These are phyloP conservation scores for Fragaria ananassa DNA, from an alignment of 306 rosid genomes.

Conservation along the genomic window DNA sequence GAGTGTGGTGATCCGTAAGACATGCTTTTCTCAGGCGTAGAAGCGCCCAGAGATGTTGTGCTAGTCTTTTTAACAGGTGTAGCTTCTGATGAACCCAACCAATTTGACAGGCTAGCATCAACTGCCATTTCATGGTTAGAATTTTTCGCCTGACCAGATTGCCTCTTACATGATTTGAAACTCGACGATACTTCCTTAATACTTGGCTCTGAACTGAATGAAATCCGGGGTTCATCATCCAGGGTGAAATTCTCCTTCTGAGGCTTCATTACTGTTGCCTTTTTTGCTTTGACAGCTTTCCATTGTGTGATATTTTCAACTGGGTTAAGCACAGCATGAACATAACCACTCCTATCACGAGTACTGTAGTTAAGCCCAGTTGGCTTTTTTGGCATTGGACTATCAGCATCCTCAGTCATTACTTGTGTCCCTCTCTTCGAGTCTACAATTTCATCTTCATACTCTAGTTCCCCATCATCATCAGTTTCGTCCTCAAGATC, in stretches of 20 bases:
- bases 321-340: conserved; percentile 77
- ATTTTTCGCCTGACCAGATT: conserved; percentile 38
- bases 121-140: conserved; percentile 54
- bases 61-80: conserved; percentile 43
- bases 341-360: conserved; percentile 71
- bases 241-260: conserved; percentile 53
- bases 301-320: conserved; percentile 79
- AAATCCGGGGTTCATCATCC: conserved; percentile 39
- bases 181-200: conserved; percentile 37
- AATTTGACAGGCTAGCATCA: conserved; percentile 87
- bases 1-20: conserved; percentile 67
- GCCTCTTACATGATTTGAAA: conserved; percentile 31
- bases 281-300: conserved; percentile 63
- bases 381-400: conserved; percentile 29
- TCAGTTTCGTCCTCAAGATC: conserved; percentile 28
- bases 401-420: conserved; percentile 44
- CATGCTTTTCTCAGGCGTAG: conserved; percentile 44
- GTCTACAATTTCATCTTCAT: conserved; percentile 36
- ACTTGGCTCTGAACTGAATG: conserved; percentile 35
- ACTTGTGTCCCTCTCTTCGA: conserved; percentile 27
- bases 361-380: conserved; percentile 38
- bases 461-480: conserved; percentile 38
- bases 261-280: conserved; percentile 37
- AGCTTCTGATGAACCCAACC: conserved; percentile 63
- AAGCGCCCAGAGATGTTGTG: conserved; percentile 9